Base-by-base conservation (phyloP, 2,329 filamentous ascomycete genomes). In the Monosporascus sp. region DNA sequence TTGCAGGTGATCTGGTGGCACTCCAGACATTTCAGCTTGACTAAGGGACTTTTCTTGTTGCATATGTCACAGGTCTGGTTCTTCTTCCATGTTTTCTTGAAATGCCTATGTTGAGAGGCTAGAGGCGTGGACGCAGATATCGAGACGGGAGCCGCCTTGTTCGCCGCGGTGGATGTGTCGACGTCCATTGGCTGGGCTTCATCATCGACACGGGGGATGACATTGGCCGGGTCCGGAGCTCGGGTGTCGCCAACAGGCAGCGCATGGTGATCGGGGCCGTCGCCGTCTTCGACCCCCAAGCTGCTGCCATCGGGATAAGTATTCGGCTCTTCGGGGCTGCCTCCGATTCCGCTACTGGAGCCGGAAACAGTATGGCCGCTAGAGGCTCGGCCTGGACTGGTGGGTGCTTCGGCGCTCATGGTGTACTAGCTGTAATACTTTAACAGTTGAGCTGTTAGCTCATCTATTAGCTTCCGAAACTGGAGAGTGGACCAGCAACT, bases 61-160 rank as follows among this genome's bases (percentile, higher is more conserved):
- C 39, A 42, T 20, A 18, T 14, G 39, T 42, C 39, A 20, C 39
- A 42, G 14, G 18, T 42, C 18, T 18, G 18, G 18, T 42, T 42
- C 39, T 42, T 42, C 39, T 18, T 6, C 11, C 39, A 42, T 18
- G 39, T 27, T 24, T 42, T 22, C 24, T 42, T 48, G 42, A 37
- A 50, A 48, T 36, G 6, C 34, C 48, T 48, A 24, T 49, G 47
- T 48, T 53, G 55, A 49, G 55, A 50, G 46, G 46, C 36, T 48
- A 55, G 53, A 47, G 53, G 51, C 51, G 46, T 41, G 47, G n/a
- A 20, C 2, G 18, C 18, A 6, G 18, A 7, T 24, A 6, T 18
- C 18, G 18, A 39, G 18, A 18, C 18, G 5, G 39, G 18, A 14
- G 11, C 18, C 2, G 9, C 8, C 2, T 20, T 20, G 11, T 42